These are phyloP conservation scores for Saccharomycopsis sp. DNA, from an alignment of 805 yeast genomes.

Conservation along the genomic window DNA sequence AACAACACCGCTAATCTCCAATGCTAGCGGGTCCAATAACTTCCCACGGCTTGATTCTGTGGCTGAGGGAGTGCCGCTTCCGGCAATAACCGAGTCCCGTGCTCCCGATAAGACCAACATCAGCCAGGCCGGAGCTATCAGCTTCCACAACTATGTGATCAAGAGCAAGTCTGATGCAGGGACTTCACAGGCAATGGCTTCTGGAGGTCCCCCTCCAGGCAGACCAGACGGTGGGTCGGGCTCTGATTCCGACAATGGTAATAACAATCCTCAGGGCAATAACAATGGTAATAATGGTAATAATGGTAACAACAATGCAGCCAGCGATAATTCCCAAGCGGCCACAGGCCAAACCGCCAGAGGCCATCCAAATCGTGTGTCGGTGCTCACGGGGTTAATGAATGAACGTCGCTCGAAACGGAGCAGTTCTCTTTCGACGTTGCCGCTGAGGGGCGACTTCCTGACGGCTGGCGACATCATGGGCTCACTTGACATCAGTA, in stretches of 20 bases:
- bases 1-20: too few relatives aligned
- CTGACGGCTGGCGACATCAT: not conserved
- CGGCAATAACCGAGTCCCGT: not conserved
- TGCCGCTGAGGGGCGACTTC: not conserved
- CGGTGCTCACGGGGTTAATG: too few relatives aligned
- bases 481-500: constrained; percentile 24
- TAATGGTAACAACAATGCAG: too few relatives aligned
- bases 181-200: not conserved
- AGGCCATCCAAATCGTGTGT: too few relatives aligned
- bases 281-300: too few relatives aligned
- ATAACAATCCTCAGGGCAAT: too few relatives aligned
- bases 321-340: too few relatives aligned
- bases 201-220: too few relatives aligned
- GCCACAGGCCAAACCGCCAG: too few relatives aligned
- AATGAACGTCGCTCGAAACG: not conserved
- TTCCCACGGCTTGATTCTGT: not conserved
- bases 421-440: not conserved
- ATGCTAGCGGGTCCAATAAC: not conserved
- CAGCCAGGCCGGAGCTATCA: not conserved
- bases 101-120: not conserved
- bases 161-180: not conserved
- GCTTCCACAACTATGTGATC: constrained; percentile 1
- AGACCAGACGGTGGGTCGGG: too few relatives aligned
- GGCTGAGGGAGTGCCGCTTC: not conserved
- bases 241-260: too few relatives aligned